Percentiles rank a stretch among this genome's conserved stretches.
Evolutionary conservation across 2,329 filamentous ascomycete species (phyloP).

Genomic region (Davidsoniella eucalypti): DNA sequence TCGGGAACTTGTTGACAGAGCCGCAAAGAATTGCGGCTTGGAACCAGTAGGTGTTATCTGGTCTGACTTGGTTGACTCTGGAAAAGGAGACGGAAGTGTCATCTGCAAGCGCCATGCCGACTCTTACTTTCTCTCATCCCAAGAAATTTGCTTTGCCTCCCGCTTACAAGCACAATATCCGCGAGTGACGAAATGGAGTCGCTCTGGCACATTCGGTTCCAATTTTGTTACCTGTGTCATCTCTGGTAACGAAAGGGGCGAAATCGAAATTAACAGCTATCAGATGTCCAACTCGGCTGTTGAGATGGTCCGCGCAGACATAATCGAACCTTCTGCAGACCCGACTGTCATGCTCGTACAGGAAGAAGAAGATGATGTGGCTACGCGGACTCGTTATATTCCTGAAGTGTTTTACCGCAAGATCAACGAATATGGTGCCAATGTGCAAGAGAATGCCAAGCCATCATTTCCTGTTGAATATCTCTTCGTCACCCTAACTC

Average conservation of each 20-base stretch:
- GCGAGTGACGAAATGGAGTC: constrained; percentile 90
- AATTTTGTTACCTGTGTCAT: constrained; percentile 95
- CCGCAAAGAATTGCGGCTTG: constrained; percentile 70
- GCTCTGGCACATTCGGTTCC: constrained; percentile 82
- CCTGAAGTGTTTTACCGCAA: constrained; percentile 92
- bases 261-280: constrained; percentile 80
- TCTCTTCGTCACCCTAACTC: constrained; percentile 84
- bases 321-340: constrained; percentile 87
- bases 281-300: constrained; percentile 91
- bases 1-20: constrained; percentile 62
- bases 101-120: constrained; percentile 92
- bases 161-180: constrained; percentile 77
- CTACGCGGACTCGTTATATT: constrained; percentile 59
- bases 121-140: constrained; percentile 83
- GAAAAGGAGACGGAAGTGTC: constrained; percentile 66
- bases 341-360: constrained; percentile 89
- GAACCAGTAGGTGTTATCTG: constrained; percentile 86
- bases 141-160: constrained; percentile 80
- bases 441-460: constrained; percentile 94
- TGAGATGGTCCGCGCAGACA: constrained; percentile 91
- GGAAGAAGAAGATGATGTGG: constrained; percentile 54
- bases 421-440: constrained; percentile 92
- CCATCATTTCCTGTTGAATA: constrained; percentile 95
- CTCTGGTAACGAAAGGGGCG: constrained; percentile 77
- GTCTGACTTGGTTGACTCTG: constrained; percentile 77